Evolutionary conservation across 495 filamentous ascomycete species (phyloP).

Genomic region (Hypoxylon cercidicola): DNA sequence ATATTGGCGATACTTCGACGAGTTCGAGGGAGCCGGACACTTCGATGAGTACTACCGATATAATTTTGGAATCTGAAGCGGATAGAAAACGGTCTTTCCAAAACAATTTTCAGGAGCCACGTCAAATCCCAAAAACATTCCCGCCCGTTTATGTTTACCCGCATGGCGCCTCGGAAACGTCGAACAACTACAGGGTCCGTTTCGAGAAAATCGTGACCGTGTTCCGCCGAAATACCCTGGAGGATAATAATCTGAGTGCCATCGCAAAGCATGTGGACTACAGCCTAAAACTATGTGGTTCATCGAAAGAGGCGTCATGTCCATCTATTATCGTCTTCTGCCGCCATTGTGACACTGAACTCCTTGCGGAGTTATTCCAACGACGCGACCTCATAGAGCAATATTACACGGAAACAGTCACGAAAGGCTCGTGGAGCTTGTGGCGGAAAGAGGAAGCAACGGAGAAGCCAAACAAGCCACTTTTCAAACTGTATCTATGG

Average conservation of each 20-base stretch:
- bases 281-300: slow-evolving; percentile 3
- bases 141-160: neutral
- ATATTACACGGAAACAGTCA: neutral
- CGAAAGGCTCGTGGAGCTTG: neutral
- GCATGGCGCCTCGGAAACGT: neutral
- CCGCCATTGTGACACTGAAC: neutral
- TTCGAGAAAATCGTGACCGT: neutral
- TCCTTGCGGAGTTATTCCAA: neutral
- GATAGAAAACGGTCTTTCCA: too few relatives aligned
- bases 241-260: neutral
- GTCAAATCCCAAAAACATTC: neutral
- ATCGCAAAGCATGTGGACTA: neutral
- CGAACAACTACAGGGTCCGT: neutral
- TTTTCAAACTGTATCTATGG: slow-evolving; percentile 9
- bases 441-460: neutral
- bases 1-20: too few relatives aligned
- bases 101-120: slow-evolving; percentile 1
- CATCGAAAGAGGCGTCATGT: neutral
- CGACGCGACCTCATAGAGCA: slow-evolving; percentile 4
- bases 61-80: too few relatives aligned
- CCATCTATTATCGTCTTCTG: slow-evolving; percentile 13
- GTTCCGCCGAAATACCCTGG: slow-evolving; percentile 7
- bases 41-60: too few relatives aligned
- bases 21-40: too few relatives aligned
- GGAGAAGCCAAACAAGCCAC: neutral